These are phyloP conservation scores for Orbilia ellipsospora DNA, from an alignment of 2,329 filamentous ascomycete genomes.

Conservation along the genomic window DNA sequence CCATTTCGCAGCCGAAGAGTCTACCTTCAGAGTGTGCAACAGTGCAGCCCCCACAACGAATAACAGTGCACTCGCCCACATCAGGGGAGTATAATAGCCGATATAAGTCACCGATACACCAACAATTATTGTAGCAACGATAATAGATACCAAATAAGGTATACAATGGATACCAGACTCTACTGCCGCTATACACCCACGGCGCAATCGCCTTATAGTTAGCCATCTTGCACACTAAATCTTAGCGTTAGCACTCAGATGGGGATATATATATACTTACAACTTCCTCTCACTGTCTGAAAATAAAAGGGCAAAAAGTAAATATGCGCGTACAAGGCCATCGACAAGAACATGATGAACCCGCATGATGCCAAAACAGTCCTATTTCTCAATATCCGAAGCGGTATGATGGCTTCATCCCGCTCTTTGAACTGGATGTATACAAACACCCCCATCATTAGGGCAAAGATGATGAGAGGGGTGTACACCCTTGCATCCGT, in stretches of 20 bases:
- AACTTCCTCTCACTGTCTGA: conserved; percentile 64
- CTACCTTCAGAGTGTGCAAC: conserved; percentile 62
- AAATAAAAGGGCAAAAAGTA: conserved; percentile 66
- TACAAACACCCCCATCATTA: conserved; percentile 60
- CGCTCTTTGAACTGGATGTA: conserved; percentile 60
- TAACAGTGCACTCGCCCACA: no score
- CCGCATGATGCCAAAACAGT: conserved; percentile 59
- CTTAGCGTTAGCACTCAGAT: no score
- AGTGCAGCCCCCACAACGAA: conserved; percentile 54
- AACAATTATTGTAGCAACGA: conserved; percentile 63
- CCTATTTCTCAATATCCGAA: conserved; percentile 58
- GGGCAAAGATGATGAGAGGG: conserved; percentile 56
- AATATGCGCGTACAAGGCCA: conserved; percentile 62
- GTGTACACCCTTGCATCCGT: conserved; percentile 43
- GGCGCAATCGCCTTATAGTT: no score
- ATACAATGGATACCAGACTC: conserved; percentile 66
- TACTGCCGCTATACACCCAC: conserved; percentile 60
- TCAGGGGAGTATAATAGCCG: no score
- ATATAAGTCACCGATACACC: no score
- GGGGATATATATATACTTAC: no score
- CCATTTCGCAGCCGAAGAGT: conserved; percentile 62
- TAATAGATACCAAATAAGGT: conserved; percentile 62
- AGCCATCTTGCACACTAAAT: no score
- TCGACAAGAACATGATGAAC: conserved; percentile 61
- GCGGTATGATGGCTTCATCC: conserved; percentile 63